phyloP scores from a whole-genome alignment of 768 basidiomycete species.

The Kondoa malvinella region DNA sequence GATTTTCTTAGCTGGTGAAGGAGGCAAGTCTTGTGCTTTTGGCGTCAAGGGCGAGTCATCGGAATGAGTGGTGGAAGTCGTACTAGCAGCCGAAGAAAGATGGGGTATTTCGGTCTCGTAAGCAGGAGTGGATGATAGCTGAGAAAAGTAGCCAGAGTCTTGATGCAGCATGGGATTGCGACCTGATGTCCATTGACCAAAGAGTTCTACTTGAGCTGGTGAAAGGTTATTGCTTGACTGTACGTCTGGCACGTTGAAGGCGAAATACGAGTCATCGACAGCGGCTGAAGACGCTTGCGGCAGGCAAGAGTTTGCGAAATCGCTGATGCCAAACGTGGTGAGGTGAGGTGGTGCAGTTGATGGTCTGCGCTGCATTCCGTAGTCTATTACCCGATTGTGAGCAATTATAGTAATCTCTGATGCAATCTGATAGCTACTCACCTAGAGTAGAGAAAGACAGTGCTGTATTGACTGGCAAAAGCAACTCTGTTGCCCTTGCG shows the following conservation, averaged over 20 bases:
- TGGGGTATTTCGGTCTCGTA: too few species aligned
- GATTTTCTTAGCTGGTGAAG: conserved; percentile 4
- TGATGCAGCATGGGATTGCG: too few species aligned
- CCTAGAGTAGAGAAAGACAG: neutral
- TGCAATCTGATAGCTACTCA: neutral
- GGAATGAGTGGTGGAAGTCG: neutral
- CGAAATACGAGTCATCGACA: neutral
- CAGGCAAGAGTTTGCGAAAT: neutral
- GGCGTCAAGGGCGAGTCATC: neutral
- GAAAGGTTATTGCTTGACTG: too few species aligned
- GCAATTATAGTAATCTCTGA: neutral
- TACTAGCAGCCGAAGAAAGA: neutral
- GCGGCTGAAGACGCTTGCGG: too few species aligned
- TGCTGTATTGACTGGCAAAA: too few species aligned
- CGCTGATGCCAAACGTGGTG: neutral
- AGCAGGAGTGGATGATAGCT: too few species aligned
- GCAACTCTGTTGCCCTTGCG: too few species aligned
- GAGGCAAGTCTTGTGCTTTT: neutral
- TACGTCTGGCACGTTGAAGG: neutral
- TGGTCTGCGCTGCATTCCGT: neutral
- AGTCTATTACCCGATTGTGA: neutral
- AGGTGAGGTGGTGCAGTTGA: neutral
- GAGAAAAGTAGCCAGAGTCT: neutral
- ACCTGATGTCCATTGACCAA: too few species aligned
- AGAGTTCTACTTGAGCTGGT: too few species aligned